phyloP scores from a whole-genome alignment of 2,329 filamentous ascomycete genomes.

The Pezicula radicicola region DNA sequence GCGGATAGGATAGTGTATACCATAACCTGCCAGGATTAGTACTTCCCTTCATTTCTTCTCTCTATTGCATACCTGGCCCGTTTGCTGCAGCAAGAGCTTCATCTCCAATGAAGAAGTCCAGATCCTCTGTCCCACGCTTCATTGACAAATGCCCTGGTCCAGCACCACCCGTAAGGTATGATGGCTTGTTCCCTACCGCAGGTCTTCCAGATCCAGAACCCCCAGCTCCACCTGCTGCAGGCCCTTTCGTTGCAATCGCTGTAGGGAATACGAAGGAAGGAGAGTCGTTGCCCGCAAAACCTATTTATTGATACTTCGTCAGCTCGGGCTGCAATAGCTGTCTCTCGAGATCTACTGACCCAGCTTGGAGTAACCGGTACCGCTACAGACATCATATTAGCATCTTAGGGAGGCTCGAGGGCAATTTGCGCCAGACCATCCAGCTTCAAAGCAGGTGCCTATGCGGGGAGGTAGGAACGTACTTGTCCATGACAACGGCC shows the following conservation, averaged over 20 bases:
- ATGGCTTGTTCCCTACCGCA: constrained; percentile 89
- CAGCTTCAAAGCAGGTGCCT: constrained; percentile 3
- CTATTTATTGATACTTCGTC: constrained; percentile 41
- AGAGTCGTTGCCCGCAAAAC: constrained; percentile 98
- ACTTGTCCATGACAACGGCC: constrained; percentile 99
- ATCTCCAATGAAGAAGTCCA: constrained; percentile 99
- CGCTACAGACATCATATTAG: constrained; percentile 56
- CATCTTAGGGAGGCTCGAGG: constrained; percentile 2
- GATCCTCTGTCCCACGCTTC: constrained; percentile 94
- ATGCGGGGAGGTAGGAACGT: constrained; percentile 44
- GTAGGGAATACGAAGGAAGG: constrained; percentile 99
- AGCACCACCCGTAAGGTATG: constrained; percentile 88
- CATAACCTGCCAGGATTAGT: constrained; percentile 64
- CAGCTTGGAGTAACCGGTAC: constrained; percentile 98
- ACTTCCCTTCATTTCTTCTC: background rate
- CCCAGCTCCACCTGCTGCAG: constrained; percentile 59
- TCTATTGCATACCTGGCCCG: constrained; percentile 65
- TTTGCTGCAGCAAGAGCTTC: constrained; percentile 82
- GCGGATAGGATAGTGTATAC: constrained; percentile 93
- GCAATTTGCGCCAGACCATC: constrained; percentile 14
- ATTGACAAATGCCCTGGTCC: constrained; percentile 79
- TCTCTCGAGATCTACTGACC: constrained; percentile 54
- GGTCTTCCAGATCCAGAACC: constrained; percentile 85
- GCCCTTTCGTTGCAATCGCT: constrained; percentile 92
- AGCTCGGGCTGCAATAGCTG: background rate